Base-by-base conservation (phyloP, 2,329 filamentous ascomycete genomes). In the Epichloe scottii region DNA sequence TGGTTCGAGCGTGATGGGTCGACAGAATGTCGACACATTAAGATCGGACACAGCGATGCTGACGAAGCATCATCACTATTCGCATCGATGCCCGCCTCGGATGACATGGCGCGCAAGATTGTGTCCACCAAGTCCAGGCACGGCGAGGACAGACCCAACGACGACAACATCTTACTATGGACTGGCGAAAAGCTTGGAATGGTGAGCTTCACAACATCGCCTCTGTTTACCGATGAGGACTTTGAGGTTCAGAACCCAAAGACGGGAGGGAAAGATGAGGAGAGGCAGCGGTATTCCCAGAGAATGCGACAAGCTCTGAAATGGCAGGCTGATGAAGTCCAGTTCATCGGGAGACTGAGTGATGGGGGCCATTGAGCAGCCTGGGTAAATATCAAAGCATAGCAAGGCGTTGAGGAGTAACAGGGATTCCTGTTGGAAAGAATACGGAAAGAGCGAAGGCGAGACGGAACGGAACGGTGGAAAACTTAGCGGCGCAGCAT, bases 1-100 rank as follows among this genome's bases (percentile, higher is more conserved):
- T 97, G 91, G 90, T 81, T 94, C 43, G 91, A 97, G 66, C 76
- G 90, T 37, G 89, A 96, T 61, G 89, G 87, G 0, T 73, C 75
- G 54, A 82, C 78, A 5, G 78, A 82, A 57, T 75, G 77, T 41
- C 71, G 79, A 47, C 66, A 69, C 55, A 69, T 74, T 54, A 74
- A 69, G 56, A 75, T 84, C 30, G 78, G 80, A 2, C 72, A 79
- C 53, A 77, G 75, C 58, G 73, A 78, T 53, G 60, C 66, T 46
- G 63, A 68, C 26, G 68, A 70, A 42, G 68, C 69, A 8, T 63
- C 67, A 8, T 78, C 74, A 10, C 68, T 78, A 26, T 82, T 78
- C 61, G 71, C 67, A 26, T 72, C 67, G 71, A 47, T 39, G 45
- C 72, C 69, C 12, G 75, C 71, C 44, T 74, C 73, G 30, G 85